Evolutionary conservation across 345 rosid species (phyloP).

Genomic region (Eucalyptus curtisii): DNA sequence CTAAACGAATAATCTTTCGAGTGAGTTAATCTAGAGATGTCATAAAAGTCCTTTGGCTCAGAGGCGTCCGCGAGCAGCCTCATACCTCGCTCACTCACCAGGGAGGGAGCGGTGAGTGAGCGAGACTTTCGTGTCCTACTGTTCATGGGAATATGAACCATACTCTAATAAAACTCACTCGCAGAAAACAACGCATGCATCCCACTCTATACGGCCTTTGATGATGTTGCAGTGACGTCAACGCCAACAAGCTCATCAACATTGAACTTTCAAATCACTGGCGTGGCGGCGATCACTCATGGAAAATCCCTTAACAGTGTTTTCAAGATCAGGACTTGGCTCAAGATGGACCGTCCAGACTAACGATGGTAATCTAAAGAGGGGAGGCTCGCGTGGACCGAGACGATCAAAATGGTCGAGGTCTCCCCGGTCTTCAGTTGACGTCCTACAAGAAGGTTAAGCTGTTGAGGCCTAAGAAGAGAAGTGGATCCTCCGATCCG

Average conservation of each 20-base stretch:
- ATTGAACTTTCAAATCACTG: neutral
- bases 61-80: accelerated
- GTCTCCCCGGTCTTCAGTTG: neutral
- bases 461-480: neutral
- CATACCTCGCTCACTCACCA: accelerated
- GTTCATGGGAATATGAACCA: no score
- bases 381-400: neutral
- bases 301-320: neutral
- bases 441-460: neutral
- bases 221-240: accelerated
- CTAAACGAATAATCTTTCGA: no score
- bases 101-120: no score
- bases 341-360: neutral
- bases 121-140: no score
- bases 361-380: neutral
- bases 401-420: neutral
- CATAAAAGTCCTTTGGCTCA: accelerated
- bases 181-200: neutral
- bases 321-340: neutral
- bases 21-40: accelerated
- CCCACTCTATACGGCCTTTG: neutral
- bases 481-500: neutral
- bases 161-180: neutral
- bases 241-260: neutral
- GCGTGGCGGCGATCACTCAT: neutral